phyloP scores from a whole-genome alignment of 352 stramenopile genomes.

The Pythium aquatile region DNA sequence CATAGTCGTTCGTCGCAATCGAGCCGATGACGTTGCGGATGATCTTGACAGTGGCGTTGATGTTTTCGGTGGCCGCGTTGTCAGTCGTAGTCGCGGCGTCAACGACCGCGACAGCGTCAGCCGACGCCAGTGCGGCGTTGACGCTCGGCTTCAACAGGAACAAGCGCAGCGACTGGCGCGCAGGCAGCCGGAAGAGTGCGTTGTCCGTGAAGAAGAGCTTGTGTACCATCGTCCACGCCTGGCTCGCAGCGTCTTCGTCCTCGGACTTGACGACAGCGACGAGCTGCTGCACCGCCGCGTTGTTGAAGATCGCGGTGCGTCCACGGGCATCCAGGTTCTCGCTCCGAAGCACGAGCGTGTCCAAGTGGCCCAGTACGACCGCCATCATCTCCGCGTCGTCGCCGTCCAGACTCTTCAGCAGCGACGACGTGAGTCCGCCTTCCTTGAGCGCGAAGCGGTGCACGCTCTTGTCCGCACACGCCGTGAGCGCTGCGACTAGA shows the following conservation, averaged over 20 bases:
- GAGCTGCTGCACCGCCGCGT: slow-evolving; percentile 59
- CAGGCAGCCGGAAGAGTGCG: slow-evolving; percentile 54
- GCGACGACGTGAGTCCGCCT: slow-evolving; percentile 50
- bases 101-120: slow-evolving; percentile 24
- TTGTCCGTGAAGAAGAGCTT: slow-evolving; percentile 58
- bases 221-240: slow-evolving; percentile 40
- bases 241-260: slow-evolving; percentile 38
- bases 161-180: slow-evolving; percentile 30
- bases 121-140: slow-evolving; percentile 28
- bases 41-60: slow-evolving; percentile 37
- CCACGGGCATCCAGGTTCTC: slow-evolving; percentile 47
- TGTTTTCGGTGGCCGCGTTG: not conserved
- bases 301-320: slow-evolving; percentile 67
- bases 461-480: slow-evolving; percentile 72
- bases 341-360: slow-evolving; percentile 54
- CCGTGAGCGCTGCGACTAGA: slow-evolving; percentile 58
- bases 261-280: slow-evolving; percentile 64
- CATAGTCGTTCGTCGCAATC: slow-evolving; percentile 62
- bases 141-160: slow-evolving; percentile 22
- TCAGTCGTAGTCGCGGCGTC: not conserved
- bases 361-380: slow-evolving; percentile 42
- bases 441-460: slow-evolving; percentile 80
- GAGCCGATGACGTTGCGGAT: slow-evolving; percentile 64
- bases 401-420: slow-evolving; percentile 79
- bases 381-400: slow-evolving; percentile 60